Base-by-base conservation (phyloP, 2,329 filamentous ascomycete genomes). In the Monosporascus ibericus region DNA sequence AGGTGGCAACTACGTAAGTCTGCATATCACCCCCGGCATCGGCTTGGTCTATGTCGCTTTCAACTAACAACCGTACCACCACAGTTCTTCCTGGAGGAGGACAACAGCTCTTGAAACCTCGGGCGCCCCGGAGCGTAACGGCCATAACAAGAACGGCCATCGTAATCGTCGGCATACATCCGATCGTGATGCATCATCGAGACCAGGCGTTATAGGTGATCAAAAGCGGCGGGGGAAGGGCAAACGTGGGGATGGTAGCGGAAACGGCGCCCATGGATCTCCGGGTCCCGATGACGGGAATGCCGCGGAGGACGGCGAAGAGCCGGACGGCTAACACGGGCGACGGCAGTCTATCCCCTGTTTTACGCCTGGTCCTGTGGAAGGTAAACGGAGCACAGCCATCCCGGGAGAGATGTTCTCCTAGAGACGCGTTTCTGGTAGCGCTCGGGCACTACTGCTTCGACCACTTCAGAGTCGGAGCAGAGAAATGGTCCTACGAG, bases 81-180 rank as follows among this genome's bases (percentile, higher is more conserved):
- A 42, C 54, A 90, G 86, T 96, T 96, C 86, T 97, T 97, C 88
- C 73, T 97, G 72, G 92, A 97, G 72, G 92, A 96, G 67, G 68
- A 67, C 53, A 68, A 67, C 53, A 75, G 73, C 68, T 77, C 74
- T 73, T 79, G 75, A 82, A 90, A 77, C 82, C 22, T 14, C 18
- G 78, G 80, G 78, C 79, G 70, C 79, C 69, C 70, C 74, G 64
- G 65, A 76, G 64, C 69, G 74, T 63, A 68, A 74, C 57, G 59
- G 63, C 56, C 60, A 61, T 49, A 56, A 60, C 22, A 58, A 61
- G 50, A 52, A 67, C 51, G 62, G 54, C 48, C 52, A 50, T 47
- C 56, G 62, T 47, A 44, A 60, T 55, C 60, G 65, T 57, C 57
- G 71, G 69, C 72, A 67, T 62, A 66, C 56, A 64, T 68, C 65